These are phyloP conservation scores for Geotrichum cucujoidarum DNA, from an alignment of 1,139 yeast species.

Conservation along the genomic window DNA sequence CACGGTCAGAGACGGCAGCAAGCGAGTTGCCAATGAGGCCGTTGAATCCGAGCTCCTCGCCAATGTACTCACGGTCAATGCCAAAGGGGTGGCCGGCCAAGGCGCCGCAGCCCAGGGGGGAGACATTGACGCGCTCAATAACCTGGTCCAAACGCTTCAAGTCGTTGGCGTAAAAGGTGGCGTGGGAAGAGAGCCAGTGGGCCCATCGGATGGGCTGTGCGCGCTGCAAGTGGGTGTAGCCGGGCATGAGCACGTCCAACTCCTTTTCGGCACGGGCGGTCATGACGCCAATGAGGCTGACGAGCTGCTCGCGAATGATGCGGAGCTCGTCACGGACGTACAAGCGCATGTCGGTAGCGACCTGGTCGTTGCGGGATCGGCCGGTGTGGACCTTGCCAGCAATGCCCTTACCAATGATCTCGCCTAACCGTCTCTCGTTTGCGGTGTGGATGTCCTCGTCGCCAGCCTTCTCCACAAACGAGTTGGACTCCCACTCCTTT, in stretches of 20 bases:
- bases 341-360: conserved; percentile 95
- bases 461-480: conserved; percentile 78
- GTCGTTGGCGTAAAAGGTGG: conserved; percentile 90
- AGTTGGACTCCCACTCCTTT: conserved; percentile 72
- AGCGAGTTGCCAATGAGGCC: conserved; percentile 91
- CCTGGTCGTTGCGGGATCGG: conserved; percentile 96
- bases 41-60: conserved; percentile 68
- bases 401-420: conserved; percentile 83
- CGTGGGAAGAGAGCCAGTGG: conserved; percentile 92
- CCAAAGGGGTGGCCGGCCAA: conserved; percentile 99
- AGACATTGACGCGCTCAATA: conserved; percentile 72
- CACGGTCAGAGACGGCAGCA: conserved; percentile 95
- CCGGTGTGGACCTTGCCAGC: conserved; percentile 99
- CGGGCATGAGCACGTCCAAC: conserved; percentile 94
- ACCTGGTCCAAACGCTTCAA: conserved; percentile 78
- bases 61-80: conserved; percentile 85
- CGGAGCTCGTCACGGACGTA: conserved; percentile 76
- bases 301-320: conserved; percentile 54
- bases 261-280: conserved; percentile 74
- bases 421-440: conserved; percentile 95
- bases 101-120: conserved; percentile 96
- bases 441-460: conserved; percentile 99
- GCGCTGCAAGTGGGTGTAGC: conserved; percentile 95
- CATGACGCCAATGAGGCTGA: conserved; percentile 59
- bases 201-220: conserved; percentile 99